A percentile compares a stretch with the other conserved stretches of the same genome.
phyloP scores from a whole-genome alignment of 2,329 filamentous ascomycete species.

The Bertia moriformis region DNA sequence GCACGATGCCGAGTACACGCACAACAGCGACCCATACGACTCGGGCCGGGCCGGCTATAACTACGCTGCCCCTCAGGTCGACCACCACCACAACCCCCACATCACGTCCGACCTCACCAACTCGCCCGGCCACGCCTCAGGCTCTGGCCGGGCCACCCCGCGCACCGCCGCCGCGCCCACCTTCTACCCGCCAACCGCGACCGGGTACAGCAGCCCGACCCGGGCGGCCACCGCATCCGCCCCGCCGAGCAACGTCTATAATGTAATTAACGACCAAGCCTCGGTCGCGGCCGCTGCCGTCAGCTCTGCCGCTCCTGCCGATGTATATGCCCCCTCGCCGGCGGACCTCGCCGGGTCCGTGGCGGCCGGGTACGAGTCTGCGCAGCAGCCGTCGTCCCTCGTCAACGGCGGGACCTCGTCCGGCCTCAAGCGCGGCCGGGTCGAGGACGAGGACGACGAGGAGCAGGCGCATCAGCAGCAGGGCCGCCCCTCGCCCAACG shows the following conservation, averaged over 20 bases:
- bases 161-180: slow-evolving; percentile 60
- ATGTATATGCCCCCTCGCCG: slow-evolving; percentile 59
- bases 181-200: slow-evolving; percentile 57
- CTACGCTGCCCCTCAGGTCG: slow-evolving; percentile 59
- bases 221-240: no score
- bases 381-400: no score
- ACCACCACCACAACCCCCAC: slow-evolving; percentile 65
- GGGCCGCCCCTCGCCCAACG: slow-evolving; percentile 10
- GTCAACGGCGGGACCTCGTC: slow-evolving; percentile 48
- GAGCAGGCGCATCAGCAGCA: slow-evolving; percentile 15
- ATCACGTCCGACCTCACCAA: slow-evolving; percentile 70
- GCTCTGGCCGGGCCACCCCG: slow-evolving; percentile 73
- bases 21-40: slow-evolving; percentile 64
- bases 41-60: slow-evolving; percentile 61
- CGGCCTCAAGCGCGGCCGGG: slow-evolving; percentile 22
- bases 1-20: slow-evolving; percentile 72
- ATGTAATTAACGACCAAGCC: slow-evolving; percentile 66
- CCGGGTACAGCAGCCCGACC: slow-evolving; percentile 71
- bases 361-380: slow-evolving; percentile 48
- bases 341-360: slow-evolving; percentile 39
- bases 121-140: slow-evolving; percentile 65
- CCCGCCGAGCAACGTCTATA: slow-evolving; percentile 68
- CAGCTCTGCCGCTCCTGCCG: slow-evolving; percentile 50
- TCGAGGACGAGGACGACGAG: slow-evolving; percentile 27
- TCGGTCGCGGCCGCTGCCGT: slow-evolving; percentile 22